phyloP scores from a whole-genome alignment of 345 rosid species.

The Excoecaria cochinchinensis region DNA sequence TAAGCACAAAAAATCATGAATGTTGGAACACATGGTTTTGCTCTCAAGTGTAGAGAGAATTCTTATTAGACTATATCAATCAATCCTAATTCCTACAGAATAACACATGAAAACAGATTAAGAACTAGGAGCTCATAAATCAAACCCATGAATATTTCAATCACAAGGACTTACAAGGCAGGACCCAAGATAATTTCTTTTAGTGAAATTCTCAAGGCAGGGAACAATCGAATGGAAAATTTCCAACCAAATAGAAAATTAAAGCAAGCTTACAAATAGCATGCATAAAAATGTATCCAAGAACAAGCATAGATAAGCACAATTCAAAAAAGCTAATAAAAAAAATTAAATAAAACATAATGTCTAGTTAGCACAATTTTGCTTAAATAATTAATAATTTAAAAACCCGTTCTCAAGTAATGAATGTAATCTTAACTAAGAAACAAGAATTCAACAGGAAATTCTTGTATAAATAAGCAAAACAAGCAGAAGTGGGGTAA shows the following conservation, averaged over 20 bases:
- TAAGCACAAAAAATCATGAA: background rate
- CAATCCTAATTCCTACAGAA: background rate
- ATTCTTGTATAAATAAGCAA: too few species aligned
- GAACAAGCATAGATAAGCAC: background rate
- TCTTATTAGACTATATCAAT: background rate
- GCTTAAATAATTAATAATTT: too few species aligned
- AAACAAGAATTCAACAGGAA: too few species aligned
- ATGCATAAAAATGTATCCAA: background rate
- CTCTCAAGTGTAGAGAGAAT: background rate
- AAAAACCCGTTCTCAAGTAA: too few species aligned
- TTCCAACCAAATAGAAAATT: background rate
- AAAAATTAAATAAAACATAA: too few species aligned
- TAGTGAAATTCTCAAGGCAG: background rate
- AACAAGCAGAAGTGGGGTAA: too few species aligned
- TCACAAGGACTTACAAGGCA: background rate
- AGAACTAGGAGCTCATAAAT: background rate
- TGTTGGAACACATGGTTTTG: background rate
- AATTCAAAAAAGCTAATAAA: background rate
- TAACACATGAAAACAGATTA: background rate
- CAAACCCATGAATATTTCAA: background rate
- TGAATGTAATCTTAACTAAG: too few species aligned
- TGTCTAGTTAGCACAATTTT: too few species aligned
- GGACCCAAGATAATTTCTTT: background rate
- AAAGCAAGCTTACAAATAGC: background rate
- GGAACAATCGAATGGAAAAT: background rate